These are phyloP conservation scores for Leccinum olivaceoglutinosum DNA, from an alignment of 1,284 basidiomycete genomes.

Conservation along the genomic window DNA sequence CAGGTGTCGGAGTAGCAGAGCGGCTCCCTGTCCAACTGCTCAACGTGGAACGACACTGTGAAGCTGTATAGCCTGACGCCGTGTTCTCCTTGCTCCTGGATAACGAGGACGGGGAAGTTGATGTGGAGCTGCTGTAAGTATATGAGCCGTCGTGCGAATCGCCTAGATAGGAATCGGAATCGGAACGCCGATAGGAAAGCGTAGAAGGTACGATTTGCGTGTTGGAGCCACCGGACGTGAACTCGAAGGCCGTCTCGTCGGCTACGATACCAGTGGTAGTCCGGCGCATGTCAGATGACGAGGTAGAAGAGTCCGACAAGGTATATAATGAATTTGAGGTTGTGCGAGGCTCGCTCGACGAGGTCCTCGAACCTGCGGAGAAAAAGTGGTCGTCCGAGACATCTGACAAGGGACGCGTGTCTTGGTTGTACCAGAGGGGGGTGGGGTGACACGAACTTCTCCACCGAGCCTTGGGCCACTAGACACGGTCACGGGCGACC, in stretches of 20 bases:
- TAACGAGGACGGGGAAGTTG: no score
- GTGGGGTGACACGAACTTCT: conserved; percentile 56
- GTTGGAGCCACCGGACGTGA: conserved; percentile 36
- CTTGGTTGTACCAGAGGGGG: conserved; percentile 45
- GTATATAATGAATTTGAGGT: conserved; percentile 34
- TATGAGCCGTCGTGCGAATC: no score
- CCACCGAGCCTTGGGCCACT: conserved; percentile 45
- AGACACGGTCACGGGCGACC: conserved; percentile 46
- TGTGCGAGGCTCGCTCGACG: conserved; percentile 27
- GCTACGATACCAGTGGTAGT: conserved; percentile 32
- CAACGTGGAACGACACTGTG: no score
- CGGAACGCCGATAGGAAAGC: conserved; percentile 48
- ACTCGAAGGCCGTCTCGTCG: conserved; percentile 34
- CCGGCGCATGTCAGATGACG: conserved; percentile 23
- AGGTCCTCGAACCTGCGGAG: conserved; percentile 39
- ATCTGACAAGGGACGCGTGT: conserved; percentile 33
- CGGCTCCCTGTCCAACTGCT: no score
- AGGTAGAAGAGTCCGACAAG: conserved; percentile 23
- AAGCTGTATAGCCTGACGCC: no score
- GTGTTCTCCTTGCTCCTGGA: no score
- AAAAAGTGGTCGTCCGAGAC: conserved; percentile 57
- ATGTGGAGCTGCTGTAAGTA: no score
- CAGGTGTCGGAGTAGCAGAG: no score
- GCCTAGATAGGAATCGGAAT: conserved; percentile 53
- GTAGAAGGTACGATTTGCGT: conserved; percentile 48